These are phyloP conservation scores for Hortiboletus campestris DNA, from an alignment of 768 basidiomycete species.

Conservation along the genomic window DNA sequence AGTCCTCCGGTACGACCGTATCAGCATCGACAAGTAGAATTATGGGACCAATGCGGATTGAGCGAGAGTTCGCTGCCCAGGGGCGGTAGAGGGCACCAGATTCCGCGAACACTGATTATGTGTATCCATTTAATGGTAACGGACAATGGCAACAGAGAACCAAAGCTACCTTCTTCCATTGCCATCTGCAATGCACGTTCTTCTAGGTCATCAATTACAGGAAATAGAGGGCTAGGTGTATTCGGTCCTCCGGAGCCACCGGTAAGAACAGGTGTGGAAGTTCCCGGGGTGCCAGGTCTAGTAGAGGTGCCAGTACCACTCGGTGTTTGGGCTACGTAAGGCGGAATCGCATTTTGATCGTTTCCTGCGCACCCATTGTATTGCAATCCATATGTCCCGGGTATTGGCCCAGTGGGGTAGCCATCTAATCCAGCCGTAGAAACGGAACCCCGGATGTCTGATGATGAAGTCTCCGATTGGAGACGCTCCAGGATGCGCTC, in stretches of 20 bases:
- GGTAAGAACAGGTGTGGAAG: conserved; percentile 11
- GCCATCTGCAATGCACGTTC: conserved; percentile 50
- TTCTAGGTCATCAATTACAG: conserved; percentile 40
- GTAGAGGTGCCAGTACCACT: conserved; percentile 27
- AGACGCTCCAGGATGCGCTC: conserved; percentile 31
- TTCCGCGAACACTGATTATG: conserved; percentile 45
- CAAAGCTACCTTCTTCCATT: conserved; percentile 46
- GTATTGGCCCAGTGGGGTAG: conserved; percentile 28
- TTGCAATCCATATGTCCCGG: conserved; percentile 57
- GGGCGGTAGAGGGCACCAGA: conserved; percentile 59
- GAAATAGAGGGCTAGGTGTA: conserved; percentile 10
- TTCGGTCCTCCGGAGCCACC: conserved; percentile 5
- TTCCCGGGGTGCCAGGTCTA: conserved; percentile 25
- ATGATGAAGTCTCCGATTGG: conserved; percentile 26
- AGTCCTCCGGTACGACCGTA: conserved; percentile 88
- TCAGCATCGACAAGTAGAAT: conserved; percentile 86
- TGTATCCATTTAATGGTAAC: conserved; percentile 40
- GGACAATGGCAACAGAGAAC: conserved; percentile 31
- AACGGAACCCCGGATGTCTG: conserved; percentile 21
- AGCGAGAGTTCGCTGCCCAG: conserved; percentile 74
- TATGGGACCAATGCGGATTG: conserved; percentile 71
- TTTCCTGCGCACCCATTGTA: conserved; percentile 65
- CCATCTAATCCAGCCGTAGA: conserved; percentile 24
- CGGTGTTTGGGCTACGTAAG: conserved; percentile 9
- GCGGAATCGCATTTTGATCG: conserved; percentile 41